Conservation (phyloP, 306 rosid species). For the Cajanus cajan region DNA sequence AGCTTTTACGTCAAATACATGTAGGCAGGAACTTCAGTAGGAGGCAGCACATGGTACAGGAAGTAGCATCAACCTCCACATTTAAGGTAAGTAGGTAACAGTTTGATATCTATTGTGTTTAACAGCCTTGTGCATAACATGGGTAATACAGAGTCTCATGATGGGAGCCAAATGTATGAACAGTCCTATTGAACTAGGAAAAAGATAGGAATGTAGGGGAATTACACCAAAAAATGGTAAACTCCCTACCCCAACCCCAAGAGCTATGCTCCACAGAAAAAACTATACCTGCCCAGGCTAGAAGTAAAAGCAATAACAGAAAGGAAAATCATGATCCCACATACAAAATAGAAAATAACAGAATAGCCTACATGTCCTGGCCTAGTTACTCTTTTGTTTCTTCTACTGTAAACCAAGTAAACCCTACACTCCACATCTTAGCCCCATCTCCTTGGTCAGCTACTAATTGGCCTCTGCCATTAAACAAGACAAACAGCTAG, state of each 20-base stretch:
- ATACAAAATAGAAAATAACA: not conserved
- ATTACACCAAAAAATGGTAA: not conserved
- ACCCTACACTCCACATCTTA: not conserved
- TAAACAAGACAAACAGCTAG: constrained; percentile 6
- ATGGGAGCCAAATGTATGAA: not conserved
- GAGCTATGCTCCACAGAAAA: not conserved
- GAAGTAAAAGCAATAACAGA: not conserved
- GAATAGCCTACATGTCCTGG: not conserved
- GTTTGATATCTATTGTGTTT: constrained; percentile 2
- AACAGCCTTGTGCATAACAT: constrained; percentile 9
- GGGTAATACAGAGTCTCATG: not conserved
- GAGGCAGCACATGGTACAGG: constrained; percentile 19
- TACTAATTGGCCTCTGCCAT: not conserved
- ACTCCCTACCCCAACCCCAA: not conserved
- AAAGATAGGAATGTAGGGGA: not conserved
- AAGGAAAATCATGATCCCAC: not conserved
- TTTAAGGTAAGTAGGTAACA: constrained; percentile 10
- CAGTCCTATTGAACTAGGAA: not conserved
- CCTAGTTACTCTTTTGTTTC: not conserved
- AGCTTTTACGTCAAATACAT: constrained; percentile 16
- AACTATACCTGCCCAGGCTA: not conserved
- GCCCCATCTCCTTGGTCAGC: not conserved
- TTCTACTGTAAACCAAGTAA: not conserved
- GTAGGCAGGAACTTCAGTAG: constrained; percentile 13
- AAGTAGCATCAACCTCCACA: constrained; percentile 22